Percentiles rank a stretch among this genome's conserved stretches.
phyloP scores from a whole-genome alignment of 2,329 filamentous ascomycete species.

The Trichophyton verrucosum region DNA sequence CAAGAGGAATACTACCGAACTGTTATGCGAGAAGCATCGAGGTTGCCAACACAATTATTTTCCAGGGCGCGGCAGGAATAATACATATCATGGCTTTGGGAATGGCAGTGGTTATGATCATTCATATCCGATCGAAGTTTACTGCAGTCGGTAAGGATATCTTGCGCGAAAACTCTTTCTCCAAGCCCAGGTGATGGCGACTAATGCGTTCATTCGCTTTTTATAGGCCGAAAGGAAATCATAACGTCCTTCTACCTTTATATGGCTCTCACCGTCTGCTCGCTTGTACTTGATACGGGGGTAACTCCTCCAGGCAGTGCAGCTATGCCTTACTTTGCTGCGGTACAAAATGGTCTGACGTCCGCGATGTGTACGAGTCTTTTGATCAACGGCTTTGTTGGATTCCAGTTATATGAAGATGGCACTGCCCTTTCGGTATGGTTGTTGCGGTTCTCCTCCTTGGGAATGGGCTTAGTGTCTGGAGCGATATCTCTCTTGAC shows the following conservation, averaged over 20 bases:
- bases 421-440: conserved; percentile 87
- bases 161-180: neutral
- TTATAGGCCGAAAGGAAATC: conserved; percentile 52
- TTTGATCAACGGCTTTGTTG: conserved; percentile 94
- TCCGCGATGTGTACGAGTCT: conserved; percentile 81
- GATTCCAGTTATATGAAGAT: conserved; percentile 96
- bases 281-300: conserved; percentile 81
- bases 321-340: conserved; percentile 83
- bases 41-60: conserved; percentile 95
- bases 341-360: conserved; percentile 69
- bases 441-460: conserved; percentile 69
- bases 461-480: conserved; percentile 71
- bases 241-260: conserved; percentile 96
- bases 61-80: conserved; percentile 79
- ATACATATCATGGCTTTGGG: conserved; percentile 81
- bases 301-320: conserved; percentile 72
- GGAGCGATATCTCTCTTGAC: conserved; percentile 82
- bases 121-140: conserved; percentile 94
- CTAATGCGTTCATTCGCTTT: conserved; percentile 5
- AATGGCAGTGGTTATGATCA: conserved; percentile 95
- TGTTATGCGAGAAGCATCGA: conserved; percentile 95
- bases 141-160: conserved; percentile 72
- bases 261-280: conserved; percentile 77
- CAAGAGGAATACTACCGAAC: conserved; percentile 68
- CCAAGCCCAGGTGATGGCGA: neutral